Evolutionary conservation across 495 filamentous ascomycete species (phyloP).

Genomic region (Cryomyces minteri): DNA sequence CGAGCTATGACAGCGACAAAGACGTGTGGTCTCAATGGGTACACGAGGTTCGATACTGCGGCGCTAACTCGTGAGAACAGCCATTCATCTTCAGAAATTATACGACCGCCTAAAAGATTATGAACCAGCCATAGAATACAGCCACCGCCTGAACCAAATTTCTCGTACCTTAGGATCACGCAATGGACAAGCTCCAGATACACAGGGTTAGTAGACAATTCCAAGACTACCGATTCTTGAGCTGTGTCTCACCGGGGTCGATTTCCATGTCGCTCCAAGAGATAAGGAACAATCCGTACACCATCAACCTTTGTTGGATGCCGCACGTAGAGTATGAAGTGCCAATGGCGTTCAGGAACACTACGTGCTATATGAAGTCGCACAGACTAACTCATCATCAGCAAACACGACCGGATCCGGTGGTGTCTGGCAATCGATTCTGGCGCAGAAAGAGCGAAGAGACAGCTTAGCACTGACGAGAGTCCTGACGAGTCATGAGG

Average conservation of each 20-base stretch:
- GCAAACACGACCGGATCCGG: constrained; percentile 3
- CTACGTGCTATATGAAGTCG: not conserved
- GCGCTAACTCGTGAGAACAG: constrained; percentile 5
- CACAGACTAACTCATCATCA: not conserved
- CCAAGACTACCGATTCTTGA: not conserved
- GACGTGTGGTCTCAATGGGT: not conserved
- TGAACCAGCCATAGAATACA: constrained; percentile 42
- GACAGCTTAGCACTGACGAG: constrained; percentile 40
- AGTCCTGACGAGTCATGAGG: constrained; percentile 40
- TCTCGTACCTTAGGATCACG: constrained; percentile 6
- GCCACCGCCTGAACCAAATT: constrained; percentile 31
- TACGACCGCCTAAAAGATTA: constrained; percentile 51
- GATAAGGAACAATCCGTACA: not conserved
- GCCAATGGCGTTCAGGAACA: not conserved
- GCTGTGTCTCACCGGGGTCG: not conserved
- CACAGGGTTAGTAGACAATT: too few species aligned
- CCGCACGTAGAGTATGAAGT: too few species aligned
- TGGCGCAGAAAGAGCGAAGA: constrained; percentile 18
- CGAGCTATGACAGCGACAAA: not conserved
- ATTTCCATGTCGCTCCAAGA: not conserved
- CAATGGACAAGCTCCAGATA: too few species aligned
- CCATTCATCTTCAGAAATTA: constrained; percentile 49
- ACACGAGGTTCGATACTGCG: too few species aligned
- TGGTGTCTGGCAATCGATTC: constrained; percentile 18
- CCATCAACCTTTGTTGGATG: not conserved